phyloP scores from a whole-genome alignment of 495 filamentous ascomycete species.

The Neurospora sublineolata region DNA sequence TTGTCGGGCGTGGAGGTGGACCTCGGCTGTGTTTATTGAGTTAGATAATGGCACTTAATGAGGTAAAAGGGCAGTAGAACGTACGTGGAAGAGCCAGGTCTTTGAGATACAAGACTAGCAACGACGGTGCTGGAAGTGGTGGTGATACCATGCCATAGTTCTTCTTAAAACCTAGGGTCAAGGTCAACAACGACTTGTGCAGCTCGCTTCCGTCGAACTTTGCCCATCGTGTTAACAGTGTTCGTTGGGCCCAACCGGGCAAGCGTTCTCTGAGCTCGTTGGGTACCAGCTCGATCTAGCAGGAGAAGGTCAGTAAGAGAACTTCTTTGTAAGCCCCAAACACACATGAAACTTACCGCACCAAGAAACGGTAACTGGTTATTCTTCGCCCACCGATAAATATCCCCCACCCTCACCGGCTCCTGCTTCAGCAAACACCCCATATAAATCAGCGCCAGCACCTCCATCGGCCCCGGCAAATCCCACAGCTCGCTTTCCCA shows the following conservation, averaged over 20 bases:
- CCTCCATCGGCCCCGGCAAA: slow-evolving; percentile 29
- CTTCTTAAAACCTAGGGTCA: slow-evolving; percentile 49
- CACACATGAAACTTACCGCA: slow-evolving; percentile 20
- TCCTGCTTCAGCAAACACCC: slow-evolving; percentile 31
- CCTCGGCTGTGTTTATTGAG: slow-evolving; percentile 32
- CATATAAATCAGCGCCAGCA: slow-evolving; percentile 34
- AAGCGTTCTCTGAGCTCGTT: slow-evolving; percentile 54
- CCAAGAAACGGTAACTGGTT: slow-evolving; percentile 28
- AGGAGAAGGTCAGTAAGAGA: not conserved
- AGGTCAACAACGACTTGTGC: slow-evolving; percentile 47
- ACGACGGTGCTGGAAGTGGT: slow-evolving; percentile 50
- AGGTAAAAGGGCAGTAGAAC: slow-evolving; percentile 7
- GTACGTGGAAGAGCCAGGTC: slow-evolving; percentile 69
- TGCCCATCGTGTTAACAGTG: slow-evolving; percentile 43
- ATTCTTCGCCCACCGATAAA: slow-evolving; percentile 32
- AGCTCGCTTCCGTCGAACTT: slow-evolving; percentile 41
- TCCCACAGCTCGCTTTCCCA: slow-evolving; percentile 27
- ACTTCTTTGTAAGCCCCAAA: not conserved
- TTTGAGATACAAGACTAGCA: slow-evolving; percentile 59
- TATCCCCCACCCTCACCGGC: slow-evolving; percentile 33
- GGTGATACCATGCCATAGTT: slow-evolving; percentile 65
- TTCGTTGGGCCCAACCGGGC: slow-evolving; percentile 44
- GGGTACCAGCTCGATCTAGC: slow-evolving; percentile 42
- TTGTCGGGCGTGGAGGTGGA: slow-evolving; percentile 50
- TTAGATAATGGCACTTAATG: not conserved